Base-by-base conservation (phyloP, 2,329 filamentous ascomycete genomes). In the Calonectria multiphialidica region DNA sequence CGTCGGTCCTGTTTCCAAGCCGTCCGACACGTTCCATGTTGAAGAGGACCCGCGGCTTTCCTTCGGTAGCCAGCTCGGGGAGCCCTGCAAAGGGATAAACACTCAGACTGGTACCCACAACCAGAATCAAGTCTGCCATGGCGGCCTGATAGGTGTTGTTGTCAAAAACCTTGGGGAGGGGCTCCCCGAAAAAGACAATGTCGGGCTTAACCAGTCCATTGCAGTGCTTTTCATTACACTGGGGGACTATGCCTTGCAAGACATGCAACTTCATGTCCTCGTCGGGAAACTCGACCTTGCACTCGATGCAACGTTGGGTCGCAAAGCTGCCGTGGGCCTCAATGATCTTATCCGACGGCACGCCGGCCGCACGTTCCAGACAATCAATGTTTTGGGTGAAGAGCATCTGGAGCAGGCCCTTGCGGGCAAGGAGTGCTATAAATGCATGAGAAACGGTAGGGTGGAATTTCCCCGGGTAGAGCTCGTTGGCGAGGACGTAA, bases 331-430 rank as follows among this genome's bases (percentile, higher is more conserved):
- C 97, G 82, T 99, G 97, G 0, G 97, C 97, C 84, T 98, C 96
- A 37, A 99, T 89, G 62, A 99, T 96, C 83, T 90, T 92, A 2
- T 96, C 92, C 0, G 87, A 88, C 0, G 95, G 94, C 1, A 99
- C 92, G 30, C 97, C 97, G 15, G 96, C 97, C 76, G 91, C 89
- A 25, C 96, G 91, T 84, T 99, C 97, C 15, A 99, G 89, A 79
- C 95, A 98, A 85, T 99, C 97, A 77, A 99, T 98, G 81, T 99
- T 99, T 81, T 99, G 97, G 0, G 97, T 98, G 83, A 98, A 99
- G 66, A 97, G 90, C 87, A 95, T 97, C 76, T 93, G 86, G 28
- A 99, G 86, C 47, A 96, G 86, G 5, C 91, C 91, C 84, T 97
- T 98, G 72, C 92, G 87, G 70, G 96, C 90, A 18, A 98, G 91